Evolutionary conservation across 78 protist genomes (phyloP).

Genomic region (Paratrimastix pyriformis): DNA sequence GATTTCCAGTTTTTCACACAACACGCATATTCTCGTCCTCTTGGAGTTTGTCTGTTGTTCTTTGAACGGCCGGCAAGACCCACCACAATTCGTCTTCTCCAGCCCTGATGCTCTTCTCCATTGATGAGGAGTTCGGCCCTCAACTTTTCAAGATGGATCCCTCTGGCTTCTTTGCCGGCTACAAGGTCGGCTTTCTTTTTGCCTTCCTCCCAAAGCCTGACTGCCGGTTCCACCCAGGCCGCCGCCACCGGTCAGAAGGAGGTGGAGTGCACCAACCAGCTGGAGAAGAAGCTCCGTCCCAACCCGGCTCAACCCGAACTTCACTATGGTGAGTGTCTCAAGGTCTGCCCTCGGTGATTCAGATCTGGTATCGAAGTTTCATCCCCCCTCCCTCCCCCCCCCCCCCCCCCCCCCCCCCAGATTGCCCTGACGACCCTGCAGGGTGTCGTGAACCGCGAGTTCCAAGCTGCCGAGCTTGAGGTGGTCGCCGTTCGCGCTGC

Average conservation of each 20-base stretch:
- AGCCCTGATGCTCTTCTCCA: not conserved
- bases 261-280: not conserved
- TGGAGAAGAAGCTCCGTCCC: constrained; percentile 1
- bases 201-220: not conserved
- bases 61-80: not conserved
- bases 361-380: not conserved
- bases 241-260: not conserved
- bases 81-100: not conserved
- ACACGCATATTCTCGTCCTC: not conserved
- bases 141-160: not conserved
- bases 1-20: constrained; percentile 9
- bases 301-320: not conserved
- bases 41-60: not conserved
- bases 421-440: not conserved
- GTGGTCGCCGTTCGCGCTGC: not conserved
- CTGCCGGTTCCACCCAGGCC: not conserved
- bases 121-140: constrained; percentile 6
- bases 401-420: no score
- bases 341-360: not conserved
- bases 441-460: not conserved
- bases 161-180: not conserved
- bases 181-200: not conserved
- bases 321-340: not conserved
- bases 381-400: no score
- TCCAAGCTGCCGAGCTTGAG: constrained; percentile 10